Evolutionary conservation across 495 filamentous ascomycete genomes (phyloP).

Genomic region (Aspergillus taichungensis): DNA sequence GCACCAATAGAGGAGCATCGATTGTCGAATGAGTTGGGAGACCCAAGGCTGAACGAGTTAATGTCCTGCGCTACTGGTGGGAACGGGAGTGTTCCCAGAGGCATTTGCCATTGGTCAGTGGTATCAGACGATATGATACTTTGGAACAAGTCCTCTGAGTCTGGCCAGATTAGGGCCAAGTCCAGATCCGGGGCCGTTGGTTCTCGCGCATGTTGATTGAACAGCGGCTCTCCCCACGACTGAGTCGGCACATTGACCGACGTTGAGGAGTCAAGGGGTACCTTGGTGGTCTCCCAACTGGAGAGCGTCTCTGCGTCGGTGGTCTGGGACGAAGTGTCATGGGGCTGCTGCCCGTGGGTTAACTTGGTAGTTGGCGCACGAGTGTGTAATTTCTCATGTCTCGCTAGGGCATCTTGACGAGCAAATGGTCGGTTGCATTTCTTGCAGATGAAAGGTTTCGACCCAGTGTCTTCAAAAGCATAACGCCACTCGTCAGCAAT

Average conservation of each 20-base stretch:
- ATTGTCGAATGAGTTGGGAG: conserved; percentile 30
- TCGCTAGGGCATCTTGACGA: conserved; percentile 38
- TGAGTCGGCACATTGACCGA: conserved; percentile 19
- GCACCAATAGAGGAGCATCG: conserved; percentile 28
- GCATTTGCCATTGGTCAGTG: conserved; percentile 41
- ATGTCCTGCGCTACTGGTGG: conserved; percentile 27
- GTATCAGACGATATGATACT: conserved; percentile 36
- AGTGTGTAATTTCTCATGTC: conserved; percentile 39
- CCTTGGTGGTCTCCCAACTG: conserved; percentile 20
- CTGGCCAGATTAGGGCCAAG: conserved; percentile 40
- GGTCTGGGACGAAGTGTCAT: conserved; percentile 12
- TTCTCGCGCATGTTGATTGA: conserved; percentile 14
- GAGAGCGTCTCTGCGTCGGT: conserved; percentile 15
- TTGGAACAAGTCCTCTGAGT: conserved; percentile 40
- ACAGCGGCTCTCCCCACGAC: conserved; percentile 18
- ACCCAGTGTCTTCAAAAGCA: conserved; percentile 33
- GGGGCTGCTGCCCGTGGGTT: conserved; percentile 10
- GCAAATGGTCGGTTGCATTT: conserved; percentile 37
- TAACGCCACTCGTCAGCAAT: conserved; percentile 8
- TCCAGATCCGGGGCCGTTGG: conserved; percentile 27
- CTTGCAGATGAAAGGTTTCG: conserved; percentile 37
- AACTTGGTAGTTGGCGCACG: conserved; percentile 23
- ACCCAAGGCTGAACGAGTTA: conserved; percentile 26
- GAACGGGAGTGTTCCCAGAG: conserved; percentile 34
- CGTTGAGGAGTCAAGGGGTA: conserved; percentile 13